These are phyloP conservation scores for Ascochyta fabae DNA, from an alignment of 2,329 filamentous ascomycete species.

Conservation along the genomic window DNA sequence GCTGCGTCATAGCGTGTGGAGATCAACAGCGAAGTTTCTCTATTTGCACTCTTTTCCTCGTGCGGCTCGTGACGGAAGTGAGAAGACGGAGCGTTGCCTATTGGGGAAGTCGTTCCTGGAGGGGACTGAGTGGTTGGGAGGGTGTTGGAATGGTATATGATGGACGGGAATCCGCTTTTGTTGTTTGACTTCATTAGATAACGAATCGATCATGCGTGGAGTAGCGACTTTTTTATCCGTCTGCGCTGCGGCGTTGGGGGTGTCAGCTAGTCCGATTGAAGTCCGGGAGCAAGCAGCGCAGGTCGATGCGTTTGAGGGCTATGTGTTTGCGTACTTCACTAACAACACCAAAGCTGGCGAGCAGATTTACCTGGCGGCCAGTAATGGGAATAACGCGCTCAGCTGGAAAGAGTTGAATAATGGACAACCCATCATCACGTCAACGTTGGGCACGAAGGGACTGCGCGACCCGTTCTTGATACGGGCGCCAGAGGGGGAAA, in stretches of 20 bases:
- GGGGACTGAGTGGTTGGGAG: no score
- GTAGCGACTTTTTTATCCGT: slow-evolving; percentile 2
- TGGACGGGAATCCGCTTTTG: no score
- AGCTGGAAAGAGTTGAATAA: slow-evolving; percentile 60
- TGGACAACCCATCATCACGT: slow-evolving; percentile 56
- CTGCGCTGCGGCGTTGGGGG: slow-evolving; percentile 6
- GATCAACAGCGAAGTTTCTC: no score
- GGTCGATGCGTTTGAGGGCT: slow-evolving; percentile 52
- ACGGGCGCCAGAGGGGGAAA: slow-evolving; percentile 58
- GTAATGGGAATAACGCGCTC: slow-evolving; percentile 60
- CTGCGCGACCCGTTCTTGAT: slow-evolving; percentile 62
- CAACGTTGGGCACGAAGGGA: slow-evolving; percentile 56
- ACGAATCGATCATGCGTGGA: background rate
- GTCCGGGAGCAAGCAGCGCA: slow-evolving; percentile 35
- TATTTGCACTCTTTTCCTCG: no score
- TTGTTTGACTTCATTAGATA: no score
- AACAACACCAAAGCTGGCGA: slow-evolving; percentile 55
- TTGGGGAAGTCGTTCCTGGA: no score
- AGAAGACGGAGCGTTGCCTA: no score
- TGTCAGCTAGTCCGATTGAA: slow-evolving; percentile 9
- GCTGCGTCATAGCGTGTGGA: no score
- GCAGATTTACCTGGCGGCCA: slow-evolving; percentile 61
- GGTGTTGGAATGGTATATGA: no score
- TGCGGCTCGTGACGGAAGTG: no score
- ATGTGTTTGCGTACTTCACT: slow-evolving; percentile 62